These are phyloP conservation scores for Dryas alaskensis DNA, from an alignment of 306 rosid genomes.

Conservation along the genomic window DNA sequence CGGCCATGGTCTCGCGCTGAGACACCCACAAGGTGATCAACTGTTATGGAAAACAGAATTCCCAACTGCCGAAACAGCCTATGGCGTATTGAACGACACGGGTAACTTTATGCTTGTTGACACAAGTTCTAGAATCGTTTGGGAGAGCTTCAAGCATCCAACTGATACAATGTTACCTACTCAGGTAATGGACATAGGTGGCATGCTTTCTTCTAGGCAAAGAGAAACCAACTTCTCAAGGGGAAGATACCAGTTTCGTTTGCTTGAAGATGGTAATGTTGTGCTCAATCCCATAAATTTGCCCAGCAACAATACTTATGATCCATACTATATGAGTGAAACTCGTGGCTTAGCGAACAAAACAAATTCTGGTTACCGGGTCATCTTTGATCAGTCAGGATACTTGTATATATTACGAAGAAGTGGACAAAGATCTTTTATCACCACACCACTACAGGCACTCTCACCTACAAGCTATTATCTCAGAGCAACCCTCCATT, in stretches of 20 bases:
- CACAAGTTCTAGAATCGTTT: neutral
- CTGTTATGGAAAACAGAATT: too few relatives aligned
- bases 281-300: slow-evolving; percentile 33
- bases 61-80: too few relatives aligned
- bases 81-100: slow-evolving; percentile 11
- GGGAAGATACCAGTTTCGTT: slow-evolving; percentile 41
- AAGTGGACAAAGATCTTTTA: neutral
- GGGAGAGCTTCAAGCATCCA: slow-evolving; percentile 49
- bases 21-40: too few relatives aligned
- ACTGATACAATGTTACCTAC: slow-evolving; percentile 48
- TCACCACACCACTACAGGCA: neutral
- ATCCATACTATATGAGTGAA: slow-evolving; percentile 19
- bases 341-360: neutral
- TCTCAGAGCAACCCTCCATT: slow-evolving; percentile 38
- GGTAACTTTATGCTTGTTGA: slow-evolving; percentile 49
- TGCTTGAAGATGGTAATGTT: slow-evolving; percentile 38
- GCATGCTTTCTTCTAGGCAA: too few relatives aligned
- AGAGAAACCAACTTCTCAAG: slow-evolving; percentile 26
- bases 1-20: too few relatives aligned
- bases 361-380: slow-evolving; percentile 27
- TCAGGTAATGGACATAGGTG: neutral
- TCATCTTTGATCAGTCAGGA: slow-evolving; percentile 36
- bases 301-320: slow-evolving; percentile 24
- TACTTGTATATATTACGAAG: slow-evolving; percentile 24
- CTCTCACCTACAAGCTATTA: slow-evolving; percentile 20